Evolutionary conservation across 306 rosid species (phyloP), one percentile per base, ranked within the genome.

Genomic region (Vigna unguiculata): DNA sequence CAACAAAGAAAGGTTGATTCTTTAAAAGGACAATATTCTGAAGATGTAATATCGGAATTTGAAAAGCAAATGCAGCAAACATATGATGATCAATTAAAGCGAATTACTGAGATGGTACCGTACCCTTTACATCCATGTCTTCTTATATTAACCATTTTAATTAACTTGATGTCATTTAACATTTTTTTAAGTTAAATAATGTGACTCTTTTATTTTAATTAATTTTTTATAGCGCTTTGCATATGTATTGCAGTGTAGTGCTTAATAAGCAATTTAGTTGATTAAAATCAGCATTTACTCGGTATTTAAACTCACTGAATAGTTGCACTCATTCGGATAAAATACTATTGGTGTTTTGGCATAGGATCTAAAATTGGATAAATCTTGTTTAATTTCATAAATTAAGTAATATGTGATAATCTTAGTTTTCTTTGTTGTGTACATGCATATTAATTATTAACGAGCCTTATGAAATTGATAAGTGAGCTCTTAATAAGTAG

Each of bases 51-150:
- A 65, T 48, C 17, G 17, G 83, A 78, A 46, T 59, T 93, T 59
- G 86, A 85, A 80, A 83, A 86, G 71, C 87, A 82, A 75, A 87
- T 88, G 90, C 86, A 85, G 54, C 87, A 36, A 19, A 62, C 90
- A 57, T 81, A 90, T 77, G 96, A 87, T 1, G 86, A 86, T 10
- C 97, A 93, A 82, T 90, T 93, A 20, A 81, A 85, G 59, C 90
- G 90, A 81, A 88, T 93, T 83, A 86, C 93, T 54, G 97, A 87
- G 85, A 90, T 91, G 97, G 98, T 93, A 88, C 66, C 11, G 98
- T 93, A 88, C 66, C 11, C 65, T 64, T 72, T 45, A 22, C 16
- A 9, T 25, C 80, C 14, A 47, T 76, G 47, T 58, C 41, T 77
- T 30, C 49, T 20, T 51, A 43, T 72, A 28, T 52, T 45, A 51